phyloP scores from a whole-genome alignment of 371 early-diverging fungal species.

The Coemansia sp. region DNA sequence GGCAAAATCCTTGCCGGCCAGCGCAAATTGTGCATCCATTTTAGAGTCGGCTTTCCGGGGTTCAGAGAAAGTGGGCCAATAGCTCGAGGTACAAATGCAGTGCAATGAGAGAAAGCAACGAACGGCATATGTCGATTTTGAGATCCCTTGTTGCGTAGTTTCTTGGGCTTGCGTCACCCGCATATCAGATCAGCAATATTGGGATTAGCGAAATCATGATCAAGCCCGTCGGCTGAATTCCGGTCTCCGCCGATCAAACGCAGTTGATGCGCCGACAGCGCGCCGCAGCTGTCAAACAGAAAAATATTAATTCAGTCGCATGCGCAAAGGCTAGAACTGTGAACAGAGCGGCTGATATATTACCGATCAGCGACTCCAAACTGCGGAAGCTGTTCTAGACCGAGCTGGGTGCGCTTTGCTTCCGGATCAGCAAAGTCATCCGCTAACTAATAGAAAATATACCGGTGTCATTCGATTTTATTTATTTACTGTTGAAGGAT shows the following conservation, averaged over 20 bases:
- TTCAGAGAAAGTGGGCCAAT: background rate
- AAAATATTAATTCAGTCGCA: background rate
- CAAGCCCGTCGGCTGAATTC: background rate
- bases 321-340: background rate
- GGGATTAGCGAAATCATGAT: slow-evolving; percentile 1
- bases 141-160: background rate
- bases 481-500: background rate
- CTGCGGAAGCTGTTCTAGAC: background rate
- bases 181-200: background rate
- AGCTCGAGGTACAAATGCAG: slow-evolving; percentile 11
- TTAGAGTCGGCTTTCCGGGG: background rate
- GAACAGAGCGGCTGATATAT: too few relatives aligned
- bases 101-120: background rate
- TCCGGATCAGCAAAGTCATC: background rate
- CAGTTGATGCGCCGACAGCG: background rate
- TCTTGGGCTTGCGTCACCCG: slow-evolving; percentile 3
- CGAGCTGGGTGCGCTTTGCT: background rate
- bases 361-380: too few relatives aligned
- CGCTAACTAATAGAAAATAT: background rate
- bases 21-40: slow-evolving; percentile 92
- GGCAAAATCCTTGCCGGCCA: slow-evolving; percentile 93
- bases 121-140: background rate
- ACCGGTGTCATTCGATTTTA: background rate
- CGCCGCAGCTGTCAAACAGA: background rate
- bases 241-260: background rate